Conservation (phyloP, 2,329 filamentous ascomycete genomes). For the Fusarium pseudograminearum region DNA sequence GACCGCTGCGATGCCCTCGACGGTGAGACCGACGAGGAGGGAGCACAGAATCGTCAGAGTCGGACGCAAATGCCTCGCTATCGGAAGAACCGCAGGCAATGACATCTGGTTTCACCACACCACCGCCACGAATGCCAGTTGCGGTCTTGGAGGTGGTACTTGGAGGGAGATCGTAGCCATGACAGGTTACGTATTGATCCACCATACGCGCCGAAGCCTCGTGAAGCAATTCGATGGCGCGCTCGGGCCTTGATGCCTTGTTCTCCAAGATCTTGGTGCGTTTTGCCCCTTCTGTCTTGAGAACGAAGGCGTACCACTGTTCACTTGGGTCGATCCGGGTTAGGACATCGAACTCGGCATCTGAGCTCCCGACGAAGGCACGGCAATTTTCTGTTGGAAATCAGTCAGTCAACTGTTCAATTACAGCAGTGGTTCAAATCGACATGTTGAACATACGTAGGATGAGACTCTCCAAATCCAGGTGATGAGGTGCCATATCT, state of each 20-base stretch:
- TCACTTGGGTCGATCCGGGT: slow-evolving; percentile 42
- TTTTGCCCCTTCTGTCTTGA: slow-evolving; percentile 44
- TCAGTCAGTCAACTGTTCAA: slow-evolving; percentile 4
- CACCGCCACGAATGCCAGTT: slow-evolving; percentile 26
- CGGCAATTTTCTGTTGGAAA: slow-evolving; percentile 47
- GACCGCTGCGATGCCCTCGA: slow-evolving; percentile 29
- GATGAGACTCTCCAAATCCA: slow-evolving; percentile 30
- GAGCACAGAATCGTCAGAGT: slow-evolving; percentile 41
- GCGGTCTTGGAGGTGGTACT: slow-evolving; percentile 15
- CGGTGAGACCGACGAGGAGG: slow-evolving; percentile 20
- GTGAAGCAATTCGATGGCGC: slow-evolving; percentile 55
- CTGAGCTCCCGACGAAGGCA: slow-evolving; percentile 40
- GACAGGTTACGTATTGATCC: slow-evolving; percentile 46
- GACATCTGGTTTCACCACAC: slow-evolving; percentile 31
- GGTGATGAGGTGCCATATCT: slow-evolving; percentile 28
- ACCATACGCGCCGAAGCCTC: slow-evolving; percentile 55
- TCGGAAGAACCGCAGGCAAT: slow-evolving; percentile 42
- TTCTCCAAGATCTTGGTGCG: slow-evolving; percentile 52
- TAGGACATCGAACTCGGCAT: slow-evolving; percentile 42
- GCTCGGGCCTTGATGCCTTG: slow-evolving; percentile 45
- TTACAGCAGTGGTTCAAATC: background rate
- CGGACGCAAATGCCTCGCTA: slow-evolving; percentile 37
- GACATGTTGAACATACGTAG: slow-evolving; percentile 12
- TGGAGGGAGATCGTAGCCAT: slow-evolving; percentile 50
- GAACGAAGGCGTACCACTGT: slow-evolving; percentile 45